A percentile compares a stretch with the other conserved stretches of the same genome.
Conservation (phyloP, 1,284 basidiomycete genomes). For the Caloboletus firmus region DNA sequence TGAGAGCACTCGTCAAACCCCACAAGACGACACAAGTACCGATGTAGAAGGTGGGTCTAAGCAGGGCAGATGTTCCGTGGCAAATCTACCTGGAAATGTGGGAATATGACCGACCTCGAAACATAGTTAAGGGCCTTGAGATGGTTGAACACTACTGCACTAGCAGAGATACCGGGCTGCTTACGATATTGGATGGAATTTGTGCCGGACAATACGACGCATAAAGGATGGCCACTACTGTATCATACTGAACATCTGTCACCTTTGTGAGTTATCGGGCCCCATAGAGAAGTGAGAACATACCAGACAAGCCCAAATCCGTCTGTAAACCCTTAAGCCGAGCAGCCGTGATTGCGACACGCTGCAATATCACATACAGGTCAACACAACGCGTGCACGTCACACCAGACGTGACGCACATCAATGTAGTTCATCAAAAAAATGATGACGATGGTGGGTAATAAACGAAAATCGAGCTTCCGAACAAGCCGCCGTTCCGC, state of each 20-base stretch:
- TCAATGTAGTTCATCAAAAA: constrained; percentile 73
- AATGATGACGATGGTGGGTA: constrained; percentile 62
- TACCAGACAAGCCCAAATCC: constrained; percentile 54
- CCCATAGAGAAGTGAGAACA: constrained; percentile 6
- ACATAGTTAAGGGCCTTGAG: constrained; percentile 50
- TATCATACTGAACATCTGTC: constrained; percentile 61
- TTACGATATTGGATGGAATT: constrained; percentile 65
- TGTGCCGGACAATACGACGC: constrained; percentile 62
- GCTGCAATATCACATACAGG: constrained; percentile 37
- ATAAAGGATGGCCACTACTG: constrained; percentile 60
- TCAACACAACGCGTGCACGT: not conserved
- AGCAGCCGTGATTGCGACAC: constrained; percentile 58
- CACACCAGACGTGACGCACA: constrained; percentile 39
- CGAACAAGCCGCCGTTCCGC: constrained; percentile 48
- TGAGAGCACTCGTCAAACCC: constrained; percentile 63
- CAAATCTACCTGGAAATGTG: not conserved
- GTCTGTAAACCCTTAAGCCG: constrained; percentile 59
- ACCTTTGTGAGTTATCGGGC: not conserved
- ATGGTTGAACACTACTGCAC: not conserved
- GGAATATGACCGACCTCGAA: constrained; percentile 38
- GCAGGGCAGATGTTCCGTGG: not conserved
- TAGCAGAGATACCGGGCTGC: constrained; percentile 5
- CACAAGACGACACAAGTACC: constrained; percentile 59
- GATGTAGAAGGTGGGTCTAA: constrained; percentile 62
- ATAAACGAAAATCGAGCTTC: constrained; percentile 56